A percentile compares a stretch with the other conserved stretches of the same genome.
phyloP scores from a whole-genome alignment of 768 basidiomycete species.

The Hypholoma sublateritium region DNA sequence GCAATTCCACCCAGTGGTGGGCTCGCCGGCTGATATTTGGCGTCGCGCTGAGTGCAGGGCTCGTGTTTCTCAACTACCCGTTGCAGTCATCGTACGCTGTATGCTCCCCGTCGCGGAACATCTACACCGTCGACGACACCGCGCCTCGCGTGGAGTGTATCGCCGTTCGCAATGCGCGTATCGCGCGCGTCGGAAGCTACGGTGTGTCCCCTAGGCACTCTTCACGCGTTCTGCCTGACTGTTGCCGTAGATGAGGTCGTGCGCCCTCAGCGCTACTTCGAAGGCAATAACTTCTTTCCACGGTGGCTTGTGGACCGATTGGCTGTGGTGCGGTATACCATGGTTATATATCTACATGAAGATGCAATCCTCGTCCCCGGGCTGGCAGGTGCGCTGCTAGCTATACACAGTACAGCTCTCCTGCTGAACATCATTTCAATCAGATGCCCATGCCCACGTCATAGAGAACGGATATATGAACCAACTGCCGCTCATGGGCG shows the following conservation, averaged over 20 bases:
- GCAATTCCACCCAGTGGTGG: not conserved
- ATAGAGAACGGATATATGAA: conserved; percentile 71
- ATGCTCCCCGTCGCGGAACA: conserved; percentile 50
- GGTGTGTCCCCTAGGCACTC: conserved; percentile 33
- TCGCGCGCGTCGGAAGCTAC: conserved; percentile 48
- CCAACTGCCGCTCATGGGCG: conserved; percentile 61
- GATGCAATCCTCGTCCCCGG: conserved; percentile 58
- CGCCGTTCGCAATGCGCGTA: conserved; percentile 45
- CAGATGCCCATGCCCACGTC: conserved; percentile 83
- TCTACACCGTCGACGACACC: conserved; percentile 69
- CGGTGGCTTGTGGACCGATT: conserved; percentile 3
- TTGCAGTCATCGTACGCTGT: conserved; percentile 43
- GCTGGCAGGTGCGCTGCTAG: conserved; percentile 52
- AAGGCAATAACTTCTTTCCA: conserved; percentile 3
- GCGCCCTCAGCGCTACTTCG: not conserved
- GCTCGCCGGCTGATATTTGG: conserved; percentile 7
- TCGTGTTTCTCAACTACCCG: conserved; percentile 8
- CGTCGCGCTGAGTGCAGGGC: conserved; percentile 3
- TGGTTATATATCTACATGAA: conserved; percentile 13
- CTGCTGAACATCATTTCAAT: not conserved
- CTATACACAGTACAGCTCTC: not conserved
- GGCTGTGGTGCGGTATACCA: not conserved
- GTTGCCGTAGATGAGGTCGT: conserved; percentile 9
- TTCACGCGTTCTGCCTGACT: not conserved
- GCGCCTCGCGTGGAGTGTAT: conserved; percentile 60